These are phyloP conservation scores for Blastobotrys indianensis DNA, from an alignment of 1,139 yeast species.

Conservation along the genomic window DNA sequence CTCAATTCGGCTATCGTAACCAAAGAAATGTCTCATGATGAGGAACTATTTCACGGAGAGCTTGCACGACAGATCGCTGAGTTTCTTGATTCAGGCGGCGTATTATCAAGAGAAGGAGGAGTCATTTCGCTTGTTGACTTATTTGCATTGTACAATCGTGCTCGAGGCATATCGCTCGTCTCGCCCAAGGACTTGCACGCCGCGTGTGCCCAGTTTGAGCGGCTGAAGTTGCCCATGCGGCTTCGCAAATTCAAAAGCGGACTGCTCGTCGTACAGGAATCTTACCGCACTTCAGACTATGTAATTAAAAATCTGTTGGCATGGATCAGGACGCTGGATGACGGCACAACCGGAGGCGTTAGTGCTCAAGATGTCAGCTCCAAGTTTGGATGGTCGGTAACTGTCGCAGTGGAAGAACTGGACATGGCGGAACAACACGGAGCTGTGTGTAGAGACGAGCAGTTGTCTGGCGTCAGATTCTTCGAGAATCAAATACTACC, in stretches of 20 bases:
- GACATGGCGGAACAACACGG: conserved; percentile 56
- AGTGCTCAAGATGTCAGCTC: conserved; percentile 45
- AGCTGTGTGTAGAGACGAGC: conserved; percentile 58
- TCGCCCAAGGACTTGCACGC: conserved; percentile 52
- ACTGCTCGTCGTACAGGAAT: conserved; percentile 43
- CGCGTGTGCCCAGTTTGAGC: conserved; percentile 46
- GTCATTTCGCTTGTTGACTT: conserved; percentile 55
- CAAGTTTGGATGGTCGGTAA: conserved; percentile 61
- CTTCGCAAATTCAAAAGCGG: conserved; percentile 40
- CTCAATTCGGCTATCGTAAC: conserved; percentile 34
- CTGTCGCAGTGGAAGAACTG: conserved; percentile 63
- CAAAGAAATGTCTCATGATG: conserved; percentile 36
- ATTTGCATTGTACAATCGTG: conserved; percentile 54
- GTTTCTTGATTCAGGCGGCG: conserved; percentile 37
- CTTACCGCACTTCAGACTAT: conserved; percentile 33
- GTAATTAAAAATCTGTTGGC: conserved; percentile 31
- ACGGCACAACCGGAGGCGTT: conserved; percentile 35
- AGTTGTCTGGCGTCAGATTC: conserved; percentile 50
- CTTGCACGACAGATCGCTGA: conserved; percentile 56
- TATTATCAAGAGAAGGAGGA: conserved; percentile 47
- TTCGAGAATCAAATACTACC: conserved; percentile 26
- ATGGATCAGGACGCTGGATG: conserved; percentile 31
- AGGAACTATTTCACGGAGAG: conserved; percentile 41
- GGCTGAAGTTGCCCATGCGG: conserved; percentile 42
- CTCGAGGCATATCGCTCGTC: conserved; percentile 53